Evolutionary conservation across 495 filamentous ascomycete genomes (phyloP).

Genomic region (Daldinia vernicosa): DNA sequence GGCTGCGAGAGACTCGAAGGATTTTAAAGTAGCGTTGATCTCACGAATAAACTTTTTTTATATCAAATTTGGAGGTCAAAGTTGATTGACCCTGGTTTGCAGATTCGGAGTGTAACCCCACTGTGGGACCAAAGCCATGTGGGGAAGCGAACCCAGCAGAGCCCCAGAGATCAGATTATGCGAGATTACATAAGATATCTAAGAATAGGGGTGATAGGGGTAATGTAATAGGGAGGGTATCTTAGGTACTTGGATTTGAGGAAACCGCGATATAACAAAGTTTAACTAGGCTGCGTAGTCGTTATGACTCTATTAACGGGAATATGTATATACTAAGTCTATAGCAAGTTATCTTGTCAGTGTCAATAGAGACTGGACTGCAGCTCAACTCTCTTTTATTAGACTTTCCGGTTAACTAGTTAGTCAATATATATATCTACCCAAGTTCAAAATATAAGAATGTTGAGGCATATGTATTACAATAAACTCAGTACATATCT

Average conservation of each 20-base stretch:
- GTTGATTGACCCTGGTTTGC: constrained; percentile 1
- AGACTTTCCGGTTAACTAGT: too few relatives aligned
- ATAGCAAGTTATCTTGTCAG: too few relatives aligned
- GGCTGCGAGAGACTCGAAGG: constrained; percentile 9
- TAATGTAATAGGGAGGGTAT: too few relatives aligned
- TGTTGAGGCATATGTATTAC: neutral
- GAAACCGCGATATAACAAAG: neutral
- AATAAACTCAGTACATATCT: neutral
- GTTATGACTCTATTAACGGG: too few relatives aligned
- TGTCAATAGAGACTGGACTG: too few relatives aligned
- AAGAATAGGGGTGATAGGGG: neutral
- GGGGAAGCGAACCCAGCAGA: neutral
- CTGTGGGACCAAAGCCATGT: constrained; percentile 7
- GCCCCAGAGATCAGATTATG: constrained; percentile 4
- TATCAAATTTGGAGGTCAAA: constrained; percentile 10
- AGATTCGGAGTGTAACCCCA: constrained; percentile 12
- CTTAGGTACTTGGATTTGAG: neutral
- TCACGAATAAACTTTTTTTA: constrained; percentile 9
- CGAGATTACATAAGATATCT: constrained; percentile 1
- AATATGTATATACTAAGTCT: too few relatives aligned
- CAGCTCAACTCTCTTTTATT: too few relatives aligned
- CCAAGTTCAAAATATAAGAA: too few relatives aligned
- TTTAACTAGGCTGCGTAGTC: too few relatives aligned
- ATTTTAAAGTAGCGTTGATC: neutral
- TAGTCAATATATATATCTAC: too few relatives aligned